Percentiles rank a stretch among this genome's conserved stretches.
These are phyloP conservation scores for Tylopilus vinaceipallidus DNA, from an alignment of 768 basidiomycete species.

Conservation along the genomic window DNA sequence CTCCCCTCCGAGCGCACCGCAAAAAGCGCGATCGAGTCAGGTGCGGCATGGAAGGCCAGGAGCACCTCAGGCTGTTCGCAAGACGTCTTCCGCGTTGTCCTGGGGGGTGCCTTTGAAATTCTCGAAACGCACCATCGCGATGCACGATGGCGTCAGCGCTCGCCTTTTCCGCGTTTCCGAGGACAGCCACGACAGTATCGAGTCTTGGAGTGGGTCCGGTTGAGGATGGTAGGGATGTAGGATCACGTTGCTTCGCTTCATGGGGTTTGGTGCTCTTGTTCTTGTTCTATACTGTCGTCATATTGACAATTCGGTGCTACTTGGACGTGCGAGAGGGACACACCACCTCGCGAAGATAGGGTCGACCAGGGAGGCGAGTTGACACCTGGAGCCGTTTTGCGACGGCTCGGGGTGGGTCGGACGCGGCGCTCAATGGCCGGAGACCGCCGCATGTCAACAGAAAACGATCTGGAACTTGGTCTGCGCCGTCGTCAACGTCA, in stretches of 20 bases:
- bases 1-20: conserved; percentile 25
- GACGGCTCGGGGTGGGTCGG: too few relatives aligned
- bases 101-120: conserved; percentile 26
- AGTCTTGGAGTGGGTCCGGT: conserved; percentile 34
- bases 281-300: too few relatives aligned
- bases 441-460: conserved; percentile 61
- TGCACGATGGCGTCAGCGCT: conserved; percentile 5
- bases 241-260: conserved; percentile 5
- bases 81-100: conserved; percentile 23
- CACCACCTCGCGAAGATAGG: too few relatives aligned
- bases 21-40: conserved; percentile 23
- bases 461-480: conserved; percentile 46
- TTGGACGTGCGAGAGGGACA: too few relatives aligned
- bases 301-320: too few relatives aligned
- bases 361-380: too few relatives aligned
- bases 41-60: not conserved
- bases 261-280: conserved; percentile 12
- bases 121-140: conserved; percentile 5
- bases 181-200: conserved; percentile 34
- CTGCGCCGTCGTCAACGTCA: conserved; percentile 55
- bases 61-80: conserved; percentile 16
- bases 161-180: conserved; percentile 6
- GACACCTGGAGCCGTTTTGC: not conserved
- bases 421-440: too few relatives aligned
- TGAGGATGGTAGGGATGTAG: not conserved